phyloP scores from a whole-genome alignment of 306 rosid genomes.

The Clitoria ternatea region DNA sequence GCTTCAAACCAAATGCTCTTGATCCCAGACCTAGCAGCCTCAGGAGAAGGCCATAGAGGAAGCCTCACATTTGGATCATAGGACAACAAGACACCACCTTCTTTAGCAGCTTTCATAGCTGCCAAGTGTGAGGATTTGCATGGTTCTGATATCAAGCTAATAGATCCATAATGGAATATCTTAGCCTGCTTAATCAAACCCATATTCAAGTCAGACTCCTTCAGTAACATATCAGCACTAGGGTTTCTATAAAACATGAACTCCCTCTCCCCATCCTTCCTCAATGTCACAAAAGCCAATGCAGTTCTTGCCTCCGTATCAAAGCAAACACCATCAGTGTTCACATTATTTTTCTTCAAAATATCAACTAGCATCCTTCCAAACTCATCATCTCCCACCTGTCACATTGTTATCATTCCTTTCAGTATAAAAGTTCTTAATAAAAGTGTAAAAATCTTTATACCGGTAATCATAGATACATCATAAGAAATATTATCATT shows the following conservation, averaged over 20 bases:
- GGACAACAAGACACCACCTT: conserved; percentile 53
- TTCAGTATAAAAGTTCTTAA: background rate
- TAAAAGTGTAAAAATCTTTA: too few relatives aligned
- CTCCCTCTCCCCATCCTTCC: conserved; percentile 65
- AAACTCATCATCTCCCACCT: conserved; percentile 71
- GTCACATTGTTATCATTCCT: background rate
- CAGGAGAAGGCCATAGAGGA: conserved; percentile 64
- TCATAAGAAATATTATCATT: too few relatives aligned
- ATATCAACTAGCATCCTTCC: conserved; percentile 60
- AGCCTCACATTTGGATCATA: conserved; percentile 67
- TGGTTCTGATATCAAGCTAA: conserved; percentile 64
- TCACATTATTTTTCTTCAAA: conserved; percentile 47
- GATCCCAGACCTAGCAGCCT: conserved; percentile 58
- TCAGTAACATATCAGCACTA: conserved; percentile 65
- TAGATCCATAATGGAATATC: conserved; percentile 69
- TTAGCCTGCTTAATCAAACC: conserved; percentile 45
- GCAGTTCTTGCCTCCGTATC: conserved; percentile 62
- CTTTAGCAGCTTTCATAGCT: conserved; percentile 64
- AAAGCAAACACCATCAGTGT: conserved; percentile 46
- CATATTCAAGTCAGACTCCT: conserved; percentile 49
- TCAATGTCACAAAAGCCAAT: conserved; percentile 65
- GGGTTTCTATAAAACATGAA: conserved; percentile 76
- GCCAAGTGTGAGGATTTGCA: conserved; percentile 70
- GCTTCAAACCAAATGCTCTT: conserved; percentile 63
- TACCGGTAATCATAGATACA: too few relatives aligned